These are phyloP conservation scores for Blumeria hordei DNA, from an alignment of 2,329 filamentous ascomycete species.

Conservation along the genomic window DNA sequence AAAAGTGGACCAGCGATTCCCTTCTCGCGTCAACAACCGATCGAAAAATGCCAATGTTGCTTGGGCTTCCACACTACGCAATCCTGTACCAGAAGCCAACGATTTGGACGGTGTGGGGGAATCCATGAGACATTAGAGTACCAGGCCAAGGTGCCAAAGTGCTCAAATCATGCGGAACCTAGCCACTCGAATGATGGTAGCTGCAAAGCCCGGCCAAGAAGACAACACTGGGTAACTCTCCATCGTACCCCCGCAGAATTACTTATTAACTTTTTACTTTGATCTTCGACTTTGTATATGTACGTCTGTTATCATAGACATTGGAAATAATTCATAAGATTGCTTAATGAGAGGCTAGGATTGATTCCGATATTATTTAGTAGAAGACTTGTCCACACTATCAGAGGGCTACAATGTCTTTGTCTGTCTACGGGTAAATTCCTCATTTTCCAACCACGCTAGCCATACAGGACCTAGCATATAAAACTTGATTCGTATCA, in stretches of 20 bases:
- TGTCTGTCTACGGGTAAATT: no score
- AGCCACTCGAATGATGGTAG: not conserved
- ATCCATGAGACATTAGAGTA: not conserved
- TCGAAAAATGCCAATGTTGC: not conserved
- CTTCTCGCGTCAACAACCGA: not conserved
- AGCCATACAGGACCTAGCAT: no score
- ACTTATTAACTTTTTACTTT: no score
- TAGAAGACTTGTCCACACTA: no score
- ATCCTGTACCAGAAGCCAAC: not conserved
- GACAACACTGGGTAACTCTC: not conserved
- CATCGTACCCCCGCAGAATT: not conserved
- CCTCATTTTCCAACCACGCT: no score
- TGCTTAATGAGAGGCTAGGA: no score
- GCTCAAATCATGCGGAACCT: not conserved
- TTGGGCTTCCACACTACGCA: not conserved
- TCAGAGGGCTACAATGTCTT: no score
- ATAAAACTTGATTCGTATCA: no score
- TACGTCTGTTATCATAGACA: no score
- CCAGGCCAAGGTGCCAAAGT: not conserved
- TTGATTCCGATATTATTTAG: no score
- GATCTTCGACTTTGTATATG: no score
- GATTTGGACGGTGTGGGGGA: not conserved
- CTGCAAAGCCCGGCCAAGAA: not conserved
- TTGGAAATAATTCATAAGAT: no score
- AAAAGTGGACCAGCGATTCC: not conserved